Evolutionary conservation across 2,329 filamentous ascomycete genomes (phyloP).

Genomic region (Pestalotiopsis sp.): DNA sequence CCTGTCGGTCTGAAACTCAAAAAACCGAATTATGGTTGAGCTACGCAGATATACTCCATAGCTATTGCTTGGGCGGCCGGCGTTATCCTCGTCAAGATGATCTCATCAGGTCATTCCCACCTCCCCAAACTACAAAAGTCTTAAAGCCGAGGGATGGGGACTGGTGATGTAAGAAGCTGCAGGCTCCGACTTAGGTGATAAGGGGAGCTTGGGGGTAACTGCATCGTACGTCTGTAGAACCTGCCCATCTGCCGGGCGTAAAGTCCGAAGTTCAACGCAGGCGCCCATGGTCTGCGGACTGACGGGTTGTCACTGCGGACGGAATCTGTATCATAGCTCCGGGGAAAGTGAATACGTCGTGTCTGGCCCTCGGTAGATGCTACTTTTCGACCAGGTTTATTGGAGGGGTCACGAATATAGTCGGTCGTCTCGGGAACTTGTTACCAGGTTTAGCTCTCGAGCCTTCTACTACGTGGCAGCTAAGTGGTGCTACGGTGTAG

Average conservation of each 20-base stretch:
- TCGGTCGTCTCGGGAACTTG: neutral
- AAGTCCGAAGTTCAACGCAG: neutral
- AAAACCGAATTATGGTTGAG: neutral
- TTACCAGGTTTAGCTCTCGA: too few relatives aligned
- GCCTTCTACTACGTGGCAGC: too few relatives aligned
- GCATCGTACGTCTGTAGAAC: neutral
- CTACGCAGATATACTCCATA: neutral
- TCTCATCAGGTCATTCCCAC: neutral
- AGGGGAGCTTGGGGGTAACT: neutral
- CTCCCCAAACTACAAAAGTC: neutral
- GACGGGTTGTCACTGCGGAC: neutral
- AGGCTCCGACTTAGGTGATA: neutral
- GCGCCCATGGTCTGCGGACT: neutral
- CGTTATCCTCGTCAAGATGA: neutral
- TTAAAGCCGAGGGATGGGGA: neutral
- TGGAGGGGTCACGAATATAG: neutral
- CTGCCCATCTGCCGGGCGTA: neutral
- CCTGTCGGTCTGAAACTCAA: neutral
- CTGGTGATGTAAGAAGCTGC: neutral
- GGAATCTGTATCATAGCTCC: neutral
- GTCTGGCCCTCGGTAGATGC: neutral
- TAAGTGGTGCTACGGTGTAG: too few relatives aligned
- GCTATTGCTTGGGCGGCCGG: neutral
- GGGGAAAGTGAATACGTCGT: neutral
- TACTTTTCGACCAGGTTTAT: neutral